These are phyloP conservation scores for Pseudodiploospora longispora DNA, from an alignment of 2,329 filamentous ascomycete genomes.

Conservation along the genomic window DNA sequence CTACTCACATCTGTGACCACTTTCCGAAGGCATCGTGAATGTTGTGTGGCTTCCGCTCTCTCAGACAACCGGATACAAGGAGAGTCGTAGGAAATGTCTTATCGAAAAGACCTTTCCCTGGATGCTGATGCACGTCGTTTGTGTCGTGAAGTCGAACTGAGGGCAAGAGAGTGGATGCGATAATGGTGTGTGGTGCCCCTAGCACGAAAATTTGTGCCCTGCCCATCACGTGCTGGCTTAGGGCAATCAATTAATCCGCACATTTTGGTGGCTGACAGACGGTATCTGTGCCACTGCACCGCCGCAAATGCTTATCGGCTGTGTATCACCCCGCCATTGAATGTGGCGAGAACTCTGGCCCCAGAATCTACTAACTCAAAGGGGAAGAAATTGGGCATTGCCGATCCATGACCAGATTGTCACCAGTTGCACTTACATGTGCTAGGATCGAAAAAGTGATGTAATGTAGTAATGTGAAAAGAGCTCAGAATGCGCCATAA, in stretches of 20 bases:
- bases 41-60: slow-evolving; percentile 37
- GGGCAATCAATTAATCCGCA: slow-evolving; percentile 15
- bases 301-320: background rate
- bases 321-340: too few species aligned
- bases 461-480: too few species aligned
- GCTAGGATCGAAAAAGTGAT: too few species aligned
- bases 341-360: too few species aligned
- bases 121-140: slow-evolving; percentile 33
- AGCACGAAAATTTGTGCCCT: slow-evolving; percentile 29
- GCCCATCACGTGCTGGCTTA: slow-evolving; percentile 26
- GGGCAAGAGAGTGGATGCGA: slow-evolving; percentile 25
- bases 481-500: too few species aligned
- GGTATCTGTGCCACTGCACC: background rate
- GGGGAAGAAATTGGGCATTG: too few species aligned
- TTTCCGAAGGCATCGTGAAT: slow-evolving; percentile 80
- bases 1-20: slow-evolving; percentile 79
- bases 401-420: too few species aligned
- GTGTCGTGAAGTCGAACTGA: slow-evolving; percentile 31
- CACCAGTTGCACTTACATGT: too few species aligned
- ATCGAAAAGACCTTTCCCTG: slow-evolving; percentile 38
- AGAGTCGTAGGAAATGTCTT: slow-evolving; percentile 34
- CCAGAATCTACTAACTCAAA: too few species aligned
- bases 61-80: slow-evolving; percentile 37
- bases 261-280: slow-evolving; percentile 1
- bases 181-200: slow-evolving; percentile 26